phyloP scores from a whole-genome alignment of 2,329 filamentous ascomycete genomes.

The Xenosphaeropsis pyriputrescens region DNA sequence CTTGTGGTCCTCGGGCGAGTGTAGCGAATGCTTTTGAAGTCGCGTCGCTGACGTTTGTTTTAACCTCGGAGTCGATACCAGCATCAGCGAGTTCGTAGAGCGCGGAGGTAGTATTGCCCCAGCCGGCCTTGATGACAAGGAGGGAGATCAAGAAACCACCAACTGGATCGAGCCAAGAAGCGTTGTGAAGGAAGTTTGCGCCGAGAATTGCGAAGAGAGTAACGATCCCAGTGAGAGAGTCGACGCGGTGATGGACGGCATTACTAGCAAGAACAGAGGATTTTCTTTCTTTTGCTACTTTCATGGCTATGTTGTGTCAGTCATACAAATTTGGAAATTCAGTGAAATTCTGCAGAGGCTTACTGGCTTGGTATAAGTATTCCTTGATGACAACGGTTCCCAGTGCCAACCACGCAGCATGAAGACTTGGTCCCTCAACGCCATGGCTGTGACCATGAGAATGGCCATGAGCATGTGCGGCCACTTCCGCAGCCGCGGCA shows the following conservation, averaged over 20 bases:
- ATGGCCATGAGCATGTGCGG: conserved; percentile 43
- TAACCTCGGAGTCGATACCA: conserved; percentile 74
- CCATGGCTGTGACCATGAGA: conserved; percentile 51
- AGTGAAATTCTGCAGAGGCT: conserved; percentile 22
- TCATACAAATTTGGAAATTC: conserved; percentile 5
- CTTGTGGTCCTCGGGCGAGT: conserved; percentile 36
- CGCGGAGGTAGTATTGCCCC: conserved; percentile 68
- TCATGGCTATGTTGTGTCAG: conserved; percentile 53
- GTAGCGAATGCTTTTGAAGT: conserved; percentile 41
- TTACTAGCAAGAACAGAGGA: conserved; percentile 94
- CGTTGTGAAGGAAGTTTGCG: conserved; percentile 72
- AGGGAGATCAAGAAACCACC: conserved; percentile 85
- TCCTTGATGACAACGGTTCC: conserved; percentile 89
- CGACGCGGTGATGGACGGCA: conserved; percentile 89
- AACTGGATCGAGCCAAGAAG: conserved; percentile 86
- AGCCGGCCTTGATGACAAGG: conserved; percentile 85
- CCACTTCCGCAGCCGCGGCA: conserved; percentile 32
- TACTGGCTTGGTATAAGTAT: conserved; percentile 93
- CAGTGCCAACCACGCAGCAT: conserved; percentile 86
- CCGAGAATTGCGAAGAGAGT: conserved; percentile 80
- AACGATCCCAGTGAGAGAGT: conserved; percentile 89
- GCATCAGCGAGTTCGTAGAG: conserved; percentile 85
- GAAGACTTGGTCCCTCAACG: conserved; percentile 63
- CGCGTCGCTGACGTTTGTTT: conserved; percentile 53
- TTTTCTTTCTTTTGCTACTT: conserved; percentile 84